Conservation (phyloP, 1,139 yeast species). For the Pichia sp. region DNA sequence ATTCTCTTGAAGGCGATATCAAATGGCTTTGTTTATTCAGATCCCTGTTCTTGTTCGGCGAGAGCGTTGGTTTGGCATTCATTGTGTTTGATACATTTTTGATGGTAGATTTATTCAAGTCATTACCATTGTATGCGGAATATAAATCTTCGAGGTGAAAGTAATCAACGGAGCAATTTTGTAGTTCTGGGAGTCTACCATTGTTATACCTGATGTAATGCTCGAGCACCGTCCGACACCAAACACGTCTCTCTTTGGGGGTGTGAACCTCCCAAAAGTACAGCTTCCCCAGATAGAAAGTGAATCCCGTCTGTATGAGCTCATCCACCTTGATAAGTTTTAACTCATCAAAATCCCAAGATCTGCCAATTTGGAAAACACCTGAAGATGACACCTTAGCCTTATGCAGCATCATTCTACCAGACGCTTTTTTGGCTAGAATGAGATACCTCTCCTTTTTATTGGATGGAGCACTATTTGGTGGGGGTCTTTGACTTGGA, state of each 20-base stretch:
- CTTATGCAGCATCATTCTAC: constrained; percentile 72
- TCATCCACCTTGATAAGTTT: constrained; percentile 46
- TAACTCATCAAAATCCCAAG: constrained; percentile 84
- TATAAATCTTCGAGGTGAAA: constrained; percentile 21
- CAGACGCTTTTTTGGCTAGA: constrained; percentile 45
- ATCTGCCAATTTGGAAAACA: constrained; percentile 81
- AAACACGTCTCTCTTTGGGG: constrained; percentile 58
- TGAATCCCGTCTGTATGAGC: constrained; percentile 48
- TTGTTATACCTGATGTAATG: constrained; percentile 64
- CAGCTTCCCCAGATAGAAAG: constrained; percentile 51
- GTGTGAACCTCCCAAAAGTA: constrained; percentile 83
- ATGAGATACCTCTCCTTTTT: constrained; percentile 42
- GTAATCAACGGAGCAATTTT: constrained; percentile 33
- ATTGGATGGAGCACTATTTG: constrained; percentile 31
- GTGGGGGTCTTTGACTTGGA: constrained; percentile 40
- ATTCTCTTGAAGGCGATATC: no score
- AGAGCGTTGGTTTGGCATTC: no score
- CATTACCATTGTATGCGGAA: no score
- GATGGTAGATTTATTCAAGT: no score
- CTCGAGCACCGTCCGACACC: constrained; percentile 55
- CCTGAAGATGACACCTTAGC: constrained; percentile 76
- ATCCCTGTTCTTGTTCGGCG: no score
- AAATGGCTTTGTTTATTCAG: no score
- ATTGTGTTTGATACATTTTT: no score
- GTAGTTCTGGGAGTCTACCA: constrained; percentile 55